A percentile compares a stretch with the other conserved stretches of the same genome.
These are phyloP conservation scores for Brettanomyces naardenensis DNA, from an alignment of 805 yeast genomes.

Conservation along the genomic window DNA sequence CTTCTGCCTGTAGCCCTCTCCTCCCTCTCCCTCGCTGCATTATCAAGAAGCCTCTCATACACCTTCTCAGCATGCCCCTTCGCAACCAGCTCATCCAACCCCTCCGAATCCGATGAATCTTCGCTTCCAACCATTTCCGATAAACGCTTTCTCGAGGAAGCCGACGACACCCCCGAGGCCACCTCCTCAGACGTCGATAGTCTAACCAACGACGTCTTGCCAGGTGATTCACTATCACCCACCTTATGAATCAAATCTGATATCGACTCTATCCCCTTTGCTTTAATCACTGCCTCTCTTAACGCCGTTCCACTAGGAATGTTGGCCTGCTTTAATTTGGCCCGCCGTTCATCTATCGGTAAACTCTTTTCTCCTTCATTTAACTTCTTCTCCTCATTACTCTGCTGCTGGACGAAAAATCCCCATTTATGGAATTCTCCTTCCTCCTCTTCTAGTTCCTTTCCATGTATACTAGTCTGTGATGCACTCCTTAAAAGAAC, in stretches of 20 bases:
- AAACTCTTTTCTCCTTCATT: conserved; percentile 4
- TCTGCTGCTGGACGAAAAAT: conserved; percentile 62
- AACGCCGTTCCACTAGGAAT: conserved; percentile 50
- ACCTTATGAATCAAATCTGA: conserved; percentile 61
- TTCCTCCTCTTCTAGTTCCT: conserved; percentile 80
- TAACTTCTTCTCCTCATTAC: conserved; percentile 10
- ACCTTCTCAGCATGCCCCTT: conserved; percentile 53
- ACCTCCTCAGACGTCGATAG: neutral
- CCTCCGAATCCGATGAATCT: conserved; percentile 9
- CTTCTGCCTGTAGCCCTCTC: too few species aligned
- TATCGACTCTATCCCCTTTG: conserved; percentile 68
- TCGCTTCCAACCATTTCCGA: neutral
- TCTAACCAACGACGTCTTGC: neutral
- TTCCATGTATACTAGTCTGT: conserved; percentile 60
- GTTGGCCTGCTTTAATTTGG: conserved; percentile 21
- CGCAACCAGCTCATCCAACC: conserved; percentile 11
- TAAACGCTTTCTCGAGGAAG: neutral
- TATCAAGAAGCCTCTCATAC: conserved; percentile 63
- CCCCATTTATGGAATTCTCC: conserved; percentile 90
- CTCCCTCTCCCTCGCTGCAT: conserved; percentile 46
- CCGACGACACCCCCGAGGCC: neutral
- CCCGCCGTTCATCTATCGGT: conserved; percentile 5
- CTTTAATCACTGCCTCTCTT: conserved; percentile 57
- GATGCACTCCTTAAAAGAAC: conserved; percentile 57
- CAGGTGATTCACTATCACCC: conserved; percentile 22